Evolutionary conservation across 2,329 filamentous ascomycete genomes (phyloP).

Genomic region (Colletotrichum tropicicola): DNA sequence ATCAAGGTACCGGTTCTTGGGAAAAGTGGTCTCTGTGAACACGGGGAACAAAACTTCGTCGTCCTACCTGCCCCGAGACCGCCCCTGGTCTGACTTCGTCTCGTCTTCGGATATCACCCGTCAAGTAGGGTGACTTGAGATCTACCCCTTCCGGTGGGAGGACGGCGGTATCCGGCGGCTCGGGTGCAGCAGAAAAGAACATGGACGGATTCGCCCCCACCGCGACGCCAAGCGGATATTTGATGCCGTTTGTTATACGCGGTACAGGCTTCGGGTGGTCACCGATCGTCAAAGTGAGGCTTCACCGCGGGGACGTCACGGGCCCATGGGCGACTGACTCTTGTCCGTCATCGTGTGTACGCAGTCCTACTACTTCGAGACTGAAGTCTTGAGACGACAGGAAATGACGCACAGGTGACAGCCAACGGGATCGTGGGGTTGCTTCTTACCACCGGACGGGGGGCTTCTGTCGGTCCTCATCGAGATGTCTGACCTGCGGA

Average conservation of each 20-base stretch:
- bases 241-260: neutral
- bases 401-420: too few species aligned
- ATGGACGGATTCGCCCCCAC: neutral
- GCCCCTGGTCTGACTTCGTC: neutral
- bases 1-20: neutral
- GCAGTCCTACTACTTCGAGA: too few species aligned
- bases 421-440: slow-evolving; percentile 2
- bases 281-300: neutral
- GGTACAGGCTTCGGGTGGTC: neutral
- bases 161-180: neutral
- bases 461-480: too few species aligned
- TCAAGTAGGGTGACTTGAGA: neutral
- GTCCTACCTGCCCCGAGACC: neutral
- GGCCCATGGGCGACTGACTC: neutral
- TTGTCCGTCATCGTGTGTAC: neutral
- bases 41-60: neutral
- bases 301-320: neutral
- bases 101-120: neutral
- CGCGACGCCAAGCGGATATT: slow-evolving; percentile 12
- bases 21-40: neutral
- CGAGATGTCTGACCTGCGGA: too few species aligned
- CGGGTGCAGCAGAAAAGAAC: neutral
- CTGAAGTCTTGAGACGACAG: too few species aligned
- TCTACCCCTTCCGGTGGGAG: neutral
- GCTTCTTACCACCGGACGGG: too few species aligned